Evolutionary conservation across 129 eudicot genomes (phyloP), one percentile per base, ranked within the genome.

Genomic region (Chrysanthemum lavandulifolium): DNA sequence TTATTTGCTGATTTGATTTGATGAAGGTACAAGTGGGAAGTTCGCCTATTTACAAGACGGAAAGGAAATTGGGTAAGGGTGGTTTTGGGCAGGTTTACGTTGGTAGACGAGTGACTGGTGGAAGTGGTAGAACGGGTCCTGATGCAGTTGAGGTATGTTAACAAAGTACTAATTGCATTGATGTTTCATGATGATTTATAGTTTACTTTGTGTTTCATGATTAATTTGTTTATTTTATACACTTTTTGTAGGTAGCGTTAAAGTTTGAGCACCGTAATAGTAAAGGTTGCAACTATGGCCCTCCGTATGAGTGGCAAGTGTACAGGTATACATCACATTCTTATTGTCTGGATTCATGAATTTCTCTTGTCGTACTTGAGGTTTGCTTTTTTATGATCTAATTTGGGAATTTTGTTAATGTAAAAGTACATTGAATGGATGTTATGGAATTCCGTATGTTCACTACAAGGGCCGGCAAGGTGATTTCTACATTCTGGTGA

Each of bases 261-360:
- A 95, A 95, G 81, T 88, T 91, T 84, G 99, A 95, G 82, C 99
- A 95, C 77, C 97, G 99, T n/a, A 95, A 86, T 73, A 95, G 99
- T 77, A 95, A 95, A 81, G 99, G 99, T 61, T 95, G 99, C 87
- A 95, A 88, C 80, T 88, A 85, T 77, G 97, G 99, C 61, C 99
- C 99, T 80, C 99, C 99, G 27, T 95, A 95, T 79, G 99, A 95
- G 82, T 95, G 99, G 99, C 99, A 95, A 84, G 99, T 90, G 57
- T 95, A 95, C 87, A 91, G 84, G 99, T 95, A 88, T 73, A 85
- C 51, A 63, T 64, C 51, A 48, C 49, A 74, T 47, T 60, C 51
- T 72, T 49, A 43, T 68, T 36, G 40, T 45, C 76, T 61, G 4
- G 10, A 72, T 45, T 33, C 7, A 63, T 9, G 5, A 49, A 3